Evolutionary conservation across 371 early-diverging fungal genomes (phyloP).

Genomic region (Mucor mucedo): DNA sequence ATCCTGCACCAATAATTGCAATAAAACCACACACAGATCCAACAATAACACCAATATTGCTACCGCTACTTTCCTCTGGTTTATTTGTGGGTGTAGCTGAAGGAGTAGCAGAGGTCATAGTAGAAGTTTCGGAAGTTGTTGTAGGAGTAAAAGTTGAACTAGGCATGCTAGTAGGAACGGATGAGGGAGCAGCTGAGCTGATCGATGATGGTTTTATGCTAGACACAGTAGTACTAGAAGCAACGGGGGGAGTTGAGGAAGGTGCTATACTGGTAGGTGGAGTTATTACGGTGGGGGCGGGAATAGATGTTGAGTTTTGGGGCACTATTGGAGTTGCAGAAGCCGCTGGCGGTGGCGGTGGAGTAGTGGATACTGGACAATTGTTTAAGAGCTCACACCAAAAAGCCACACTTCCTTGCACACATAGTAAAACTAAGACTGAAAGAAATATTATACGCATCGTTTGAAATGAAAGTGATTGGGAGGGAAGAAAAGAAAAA

Average conservation of each 20-base stretch:
- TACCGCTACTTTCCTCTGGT: constrained; percentile 2
- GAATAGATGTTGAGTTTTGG: background rate
- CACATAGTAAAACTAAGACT: background rate
- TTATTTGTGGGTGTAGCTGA: background rate
- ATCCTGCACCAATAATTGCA: constrained; percentile 45
- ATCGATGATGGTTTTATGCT: background rate
- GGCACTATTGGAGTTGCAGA: background rate
- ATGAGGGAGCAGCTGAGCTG: background rate
- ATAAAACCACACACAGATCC: constrained; percentile 50
- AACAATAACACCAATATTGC: constrained; percentile 43
- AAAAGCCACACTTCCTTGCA: background rate
- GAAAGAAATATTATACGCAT: background rate
- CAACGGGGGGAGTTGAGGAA: background rate
- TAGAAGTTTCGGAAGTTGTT: background rate
- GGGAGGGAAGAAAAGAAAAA: background rate
- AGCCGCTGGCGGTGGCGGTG: background rate
- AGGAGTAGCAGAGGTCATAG: background rate
- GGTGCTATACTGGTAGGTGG: background rate
- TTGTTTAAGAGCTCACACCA: background rate
- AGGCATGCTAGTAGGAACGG: background rate
- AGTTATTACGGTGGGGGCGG: background rate
- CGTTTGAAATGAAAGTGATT: background rate
- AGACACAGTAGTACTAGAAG: too few species aligned
- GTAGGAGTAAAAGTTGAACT: background rate
- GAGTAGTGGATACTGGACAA: background rate